These are phyloP conservation scores for Luzula sylvatica DNA, from an alignment of 176 grass and related monocot genomes.

Conservation along the genomic window DNA sequence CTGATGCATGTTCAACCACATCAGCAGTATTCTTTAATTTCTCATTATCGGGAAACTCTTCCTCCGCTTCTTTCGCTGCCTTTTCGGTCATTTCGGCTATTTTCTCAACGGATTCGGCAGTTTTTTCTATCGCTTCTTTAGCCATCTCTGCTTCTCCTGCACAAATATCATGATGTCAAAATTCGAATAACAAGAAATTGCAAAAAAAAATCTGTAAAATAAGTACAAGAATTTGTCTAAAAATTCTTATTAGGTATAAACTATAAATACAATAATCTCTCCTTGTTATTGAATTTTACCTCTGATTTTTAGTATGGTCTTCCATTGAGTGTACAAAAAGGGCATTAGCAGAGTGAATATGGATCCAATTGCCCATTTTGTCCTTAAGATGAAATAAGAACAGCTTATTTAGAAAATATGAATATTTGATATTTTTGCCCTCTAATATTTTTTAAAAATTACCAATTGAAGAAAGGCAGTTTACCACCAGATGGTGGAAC, in stretches of 20 bases:
- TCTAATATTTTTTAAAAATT: slow-evolving; percentile 4
- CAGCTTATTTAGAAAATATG: neutral
- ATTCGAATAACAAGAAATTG: neutral
- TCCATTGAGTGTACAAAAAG: slow-evolving; percentile 41
- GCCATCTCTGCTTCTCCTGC: slow-evolving; percentile 53
- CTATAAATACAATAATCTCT: neutral
- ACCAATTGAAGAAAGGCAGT: slow-evolving; percentile 41
- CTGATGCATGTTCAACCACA: slow-evolving; percentile 38
- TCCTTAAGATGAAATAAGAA: slow-evolving; percentile 23
- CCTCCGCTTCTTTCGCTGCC: slow-evolving; percentile 31
- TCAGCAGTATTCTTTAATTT: slow-evolving; percentile 31
- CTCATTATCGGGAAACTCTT: slow-evolving; percentile 26
- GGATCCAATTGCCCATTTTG: slow-evolving; percentile 39
- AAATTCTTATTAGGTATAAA: neutral
- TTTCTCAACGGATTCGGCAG: slow-evolving; percentile 43
- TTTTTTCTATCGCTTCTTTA: slow-evolving; percentile 28
- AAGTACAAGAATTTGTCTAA: neutral
- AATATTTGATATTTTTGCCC: neutral
- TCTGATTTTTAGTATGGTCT: slow-evolving; percentile 34
- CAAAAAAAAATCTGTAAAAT: neutral
- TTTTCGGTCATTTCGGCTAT: slow-evolving; percentile 36
- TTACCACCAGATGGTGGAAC: neutral
- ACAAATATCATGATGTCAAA: neutral
- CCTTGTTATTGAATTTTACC: slow-evolving; percentile 19
- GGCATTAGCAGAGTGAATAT: slow-evolving; percentile 27